Evolutionary conservation across 2,329 filamentous ascomycete genomes (phyloP).

Genomic region (Hymenoscyphus salicellus): DNA sequence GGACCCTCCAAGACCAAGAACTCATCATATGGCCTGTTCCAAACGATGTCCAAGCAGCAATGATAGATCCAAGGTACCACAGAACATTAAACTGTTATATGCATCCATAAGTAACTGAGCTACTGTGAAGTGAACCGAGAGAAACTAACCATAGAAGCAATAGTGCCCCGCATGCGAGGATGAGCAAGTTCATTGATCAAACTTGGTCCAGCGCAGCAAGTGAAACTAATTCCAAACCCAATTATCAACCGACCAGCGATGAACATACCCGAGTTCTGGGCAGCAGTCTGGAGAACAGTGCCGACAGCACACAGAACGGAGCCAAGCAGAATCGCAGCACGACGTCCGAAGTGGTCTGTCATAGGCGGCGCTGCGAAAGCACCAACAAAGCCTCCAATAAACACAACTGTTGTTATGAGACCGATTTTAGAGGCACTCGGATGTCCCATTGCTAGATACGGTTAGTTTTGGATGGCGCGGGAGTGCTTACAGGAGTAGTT

Average conservation of each 20-base stretch:
- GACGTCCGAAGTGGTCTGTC: constrained; percentile 22
- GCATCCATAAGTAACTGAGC: no score
- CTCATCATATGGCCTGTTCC: no score
- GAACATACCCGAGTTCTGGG: constrained; percentile 45
- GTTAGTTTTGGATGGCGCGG: no score
- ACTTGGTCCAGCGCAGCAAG: constrained; percentile 8
- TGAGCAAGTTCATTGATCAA: constrained; percentile 16
- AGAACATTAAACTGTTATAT: no score
- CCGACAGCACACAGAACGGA: constrained; percentile 41
- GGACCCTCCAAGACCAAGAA: no score
- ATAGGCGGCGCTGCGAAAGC: constrained; percentile 5
- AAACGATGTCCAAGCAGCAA: no score
- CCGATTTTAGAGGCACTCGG: no score
- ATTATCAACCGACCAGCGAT: constrained; percentile 42
- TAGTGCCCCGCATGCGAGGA: constrained; percentile 9
- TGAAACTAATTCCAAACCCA: constrained; percentile 35
- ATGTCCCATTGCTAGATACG: no score
- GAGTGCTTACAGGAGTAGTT: no score
- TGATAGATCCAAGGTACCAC: no score
- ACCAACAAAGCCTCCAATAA: no score
- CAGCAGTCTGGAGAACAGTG: constrained; percentile 42
- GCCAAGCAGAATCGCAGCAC: constrained; percentile 8
- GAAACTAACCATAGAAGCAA: constrained; percentile 5
- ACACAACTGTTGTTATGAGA: no score
- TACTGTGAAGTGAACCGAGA: not conserved